Percentiles rank a stretch among this genome's conserved stretches.
These are phyloP conservation scores for Fusarium proliferatum DNA, from an alignment of 2,329 filamentous ascomycete species.

Conservation along the genomic window DNA sequence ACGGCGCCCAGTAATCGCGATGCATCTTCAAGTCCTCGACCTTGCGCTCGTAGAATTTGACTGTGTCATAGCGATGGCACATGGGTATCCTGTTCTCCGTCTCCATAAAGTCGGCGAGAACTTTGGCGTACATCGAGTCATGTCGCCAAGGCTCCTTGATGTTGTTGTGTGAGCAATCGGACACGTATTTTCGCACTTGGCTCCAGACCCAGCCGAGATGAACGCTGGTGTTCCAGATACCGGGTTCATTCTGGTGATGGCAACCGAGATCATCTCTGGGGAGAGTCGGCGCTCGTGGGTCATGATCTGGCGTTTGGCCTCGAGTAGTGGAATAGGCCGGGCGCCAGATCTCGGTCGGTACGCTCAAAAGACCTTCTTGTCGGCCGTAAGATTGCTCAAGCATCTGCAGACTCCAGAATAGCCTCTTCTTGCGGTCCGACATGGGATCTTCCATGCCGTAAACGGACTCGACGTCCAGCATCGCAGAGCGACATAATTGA, in stretches of 20 bases:
- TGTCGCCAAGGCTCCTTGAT: conserved; percentile 63
- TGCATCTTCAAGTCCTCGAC: conserved; percentile 58
- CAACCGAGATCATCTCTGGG: conserved; percentile 59
- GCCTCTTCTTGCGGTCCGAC: conserved; percentile 58
- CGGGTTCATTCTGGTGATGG: conserved; percentile 53
- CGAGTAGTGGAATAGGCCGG: conserved; percentile 46
- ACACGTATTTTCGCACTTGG: conserved; percentile 58
- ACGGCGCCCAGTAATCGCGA: conserved; percentile 62
- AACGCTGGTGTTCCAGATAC: conserved; percentile 62
- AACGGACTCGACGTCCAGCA: conserved; percentile 56
- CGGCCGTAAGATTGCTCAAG: conserved; percentile 63
- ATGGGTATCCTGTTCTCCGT: conserved; percentile 61
- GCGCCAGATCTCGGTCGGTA: conserved; percentile 56
- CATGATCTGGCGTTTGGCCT: conserved; percentile 41
- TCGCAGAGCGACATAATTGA: conserved; percentile 62
- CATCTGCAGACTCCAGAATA: conserved; percentile 64
- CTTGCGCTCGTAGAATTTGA: conserved; percentile 63
- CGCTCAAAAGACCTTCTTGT: conserved; percentile 56
- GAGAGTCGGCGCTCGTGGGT: conserved; percentile 54
- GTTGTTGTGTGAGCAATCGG: conserved; percentile 59
- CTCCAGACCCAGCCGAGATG: conserved; percentile 65
- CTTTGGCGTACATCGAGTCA: conserved; percentile 62
- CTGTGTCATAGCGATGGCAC: conserved; percentile 63
- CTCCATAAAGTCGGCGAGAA: conserved; percentile 63
- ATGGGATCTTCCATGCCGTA: conserved; percentile 52